phyloP scores from a whole-genome alignment of 768 basidiomycete genomes.

The Dacryopinax primogenitus region DNA sequence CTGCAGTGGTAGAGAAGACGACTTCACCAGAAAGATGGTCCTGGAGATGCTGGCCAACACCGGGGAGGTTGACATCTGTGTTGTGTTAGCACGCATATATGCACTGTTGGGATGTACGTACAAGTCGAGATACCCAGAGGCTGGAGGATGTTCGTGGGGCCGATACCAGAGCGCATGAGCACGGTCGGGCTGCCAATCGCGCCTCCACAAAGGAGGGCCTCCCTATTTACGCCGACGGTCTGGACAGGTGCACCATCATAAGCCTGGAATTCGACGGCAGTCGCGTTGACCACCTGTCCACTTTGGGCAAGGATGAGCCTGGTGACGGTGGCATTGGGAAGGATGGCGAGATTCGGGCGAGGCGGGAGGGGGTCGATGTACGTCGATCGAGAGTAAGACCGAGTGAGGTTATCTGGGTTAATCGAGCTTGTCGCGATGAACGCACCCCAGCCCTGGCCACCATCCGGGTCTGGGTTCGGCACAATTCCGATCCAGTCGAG shows the following conservation, averaged over 20 bases:
- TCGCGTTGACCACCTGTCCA: conserved; percentile 30
- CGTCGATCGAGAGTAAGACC: conserved; percentile 48
- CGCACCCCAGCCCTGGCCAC: conserved; percentile 38
- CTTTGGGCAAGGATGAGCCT: conserved; percentile 34
- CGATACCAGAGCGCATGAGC: conserved; percentile 46
- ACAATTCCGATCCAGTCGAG: conserved; percentile 36
- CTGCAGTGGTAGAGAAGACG: conserved; percentile 29
- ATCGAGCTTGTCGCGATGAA: conserved; percentile 47
- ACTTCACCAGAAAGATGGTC: conserved; percentile 39
- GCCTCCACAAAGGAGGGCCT: conserved; percentile 33
- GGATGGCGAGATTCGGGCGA: conserved; percentile 49
- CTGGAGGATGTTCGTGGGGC: conserved; percentile 40
- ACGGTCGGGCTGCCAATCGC: conserved; percentile 43
- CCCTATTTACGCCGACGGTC: conserved; percentile 39
- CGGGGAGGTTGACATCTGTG: conserved; percentile 36
- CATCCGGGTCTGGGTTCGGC: conserved; percentile 32
- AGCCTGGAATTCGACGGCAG: conserved; percentile 39
- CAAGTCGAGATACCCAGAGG: conserved; percentile 31
- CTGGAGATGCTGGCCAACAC: conserved; percentile 48
- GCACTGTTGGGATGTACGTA: no score
- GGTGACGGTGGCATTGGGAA: conserved; percentile 48
- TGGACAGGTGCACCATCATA: conserved; percentile 24
- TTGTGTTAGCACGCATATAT: neutral
- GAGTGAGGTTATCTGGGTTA: conserved; percentile 50
- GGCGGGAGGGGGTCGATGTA: conserved; percentile 56